Conservation (phyloP, 1,139 yeast species). For the Wickerhamomyces sp. region DNA sequence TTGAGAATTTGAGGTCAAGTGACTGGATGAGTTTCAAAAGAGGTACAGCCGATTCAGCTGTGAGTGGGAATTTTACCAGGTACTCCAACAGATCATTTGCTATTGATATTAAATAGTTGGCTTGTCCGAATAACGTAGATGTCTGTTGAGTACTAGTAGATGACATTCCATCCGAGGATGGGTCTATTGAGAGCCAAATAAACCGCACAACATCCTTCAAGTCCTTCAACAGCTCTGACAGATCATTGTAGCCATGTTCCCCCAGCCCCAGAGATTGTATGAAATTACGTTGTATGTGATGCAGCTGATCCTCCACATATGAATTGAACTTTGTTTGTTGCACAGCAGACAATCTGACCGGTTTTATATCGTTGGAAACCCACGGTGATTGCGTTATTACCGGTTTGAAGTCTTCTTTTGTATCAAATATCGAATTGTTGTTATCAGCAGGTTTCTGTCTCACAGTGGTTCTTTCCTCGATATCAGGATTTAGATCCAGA, state of each 20-base stretch:
- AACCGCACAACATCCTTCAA: conserved; percentile 14
- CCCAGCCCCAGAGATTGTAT: conserved; percentile 20
- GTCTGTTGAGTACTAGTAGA: neutral
- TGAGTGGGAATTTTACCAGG: conserved; percentile 6
- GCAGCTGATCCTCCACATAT: conserved; percentile 20
- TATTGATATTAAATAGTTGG: conserved; percentile 20
- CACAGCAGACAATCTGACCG: conserved; percentile 10
- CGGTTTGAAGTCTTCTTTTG: conserved; percentile 13
- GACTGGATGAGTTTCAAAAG: conserved; percentile 13
- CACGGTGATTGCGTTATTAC: conserved; percentile 11
- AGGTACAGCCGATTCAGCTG: conserved; percentile 7
- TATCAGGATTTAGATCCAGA: conserved; percentile 22
- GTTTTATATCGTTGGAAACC: neutral
- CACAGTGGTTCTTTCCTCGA: conserved; percentile 3
- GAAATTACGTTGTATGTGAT: conserved; percentile 19
- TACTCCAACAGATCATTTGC: conserved; percentile 20
- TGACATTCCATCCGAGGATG: conserved; percentile 2
- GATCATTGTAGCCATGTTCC: conserved; percentile 11
- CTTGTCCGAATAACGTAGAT: conserved; percentile 20
- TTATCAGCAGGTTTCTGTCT: neutral
- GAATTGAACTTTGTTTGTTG: conserved; percentile 21
- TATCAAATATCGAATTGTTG: conserved; percentile 4
- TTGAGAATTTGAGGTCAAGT: conserved; percentile 16
- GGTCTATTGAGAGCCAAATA: conserved; percentile 22
- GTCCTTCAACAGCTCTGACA: conserved; percentile 14